Conservation (phyloP, 179 eudicot genomes). For the Drosera spatulata region DNA sequence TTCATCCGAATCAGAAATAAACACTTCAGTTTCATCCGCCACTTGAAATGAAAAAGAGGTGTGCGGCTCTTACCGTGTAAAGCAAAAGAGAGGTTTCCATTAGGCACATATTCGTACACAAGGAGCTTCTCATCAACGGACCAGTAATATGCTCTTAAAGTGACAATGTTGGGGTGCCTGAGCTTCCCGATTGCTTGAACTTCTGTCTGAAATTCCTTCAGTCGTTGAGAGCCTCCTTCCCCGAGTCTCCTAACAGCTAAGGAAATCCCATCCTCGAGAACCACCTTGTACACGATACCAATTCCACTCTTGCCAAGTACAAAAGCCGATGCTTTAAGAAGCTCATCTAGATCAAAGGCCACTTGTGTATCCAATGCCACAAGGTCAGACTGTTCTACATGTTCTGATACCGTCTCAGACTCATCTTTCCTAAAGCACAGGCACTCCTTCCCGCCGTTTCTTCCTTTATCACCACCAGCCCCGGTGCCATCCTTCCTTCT, state of each 20-base stretch:
- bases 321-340: conserved; percentile 89
- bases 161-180: conserved; percentile 69
- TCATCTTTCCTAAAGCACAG: conserved; percentile 73
- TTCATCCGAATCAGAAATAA: too few relatives aligned
- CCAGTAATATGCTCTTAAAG: conserved; percentile 90
- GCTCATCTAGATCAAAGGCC: conserved; percentile 85
- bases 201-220: conserved; percentile 90
- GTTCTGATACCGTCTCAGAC: conserved; percentile 69
- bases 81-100: conserved; percentile 77
- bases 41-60: too few relatives aligned
- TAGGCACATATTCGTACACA: conserved; percentile 66
- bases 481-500: conserved; percentile 27
- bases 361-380: conserved; percentile 66
- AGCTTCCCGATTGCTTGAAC: conserved; percentile 96
- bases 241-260: conserved; percentile 94
- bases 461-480: conserved; percentile 26
- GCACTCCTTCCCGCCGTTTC: conserved; percentile 51
- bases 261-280: conserved; percentile 73
- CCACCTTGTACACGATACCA: conserved; percentile 95
- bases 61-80: conserved; percentile 57
- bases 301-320: conserved; percentile 95
- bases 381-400: conserved; percentile 78
- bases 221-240: conserved; percentile 93
- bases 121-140: conserved; percentile 96
- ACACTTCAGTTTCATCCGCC: too few relatives aligned